Evolutionary conservation across 2,329 filamentous ascomycete genomes (phyloP), one percentile per base, ranked within the genome.

Genomic region (Ascochyta fabae): DNA sequence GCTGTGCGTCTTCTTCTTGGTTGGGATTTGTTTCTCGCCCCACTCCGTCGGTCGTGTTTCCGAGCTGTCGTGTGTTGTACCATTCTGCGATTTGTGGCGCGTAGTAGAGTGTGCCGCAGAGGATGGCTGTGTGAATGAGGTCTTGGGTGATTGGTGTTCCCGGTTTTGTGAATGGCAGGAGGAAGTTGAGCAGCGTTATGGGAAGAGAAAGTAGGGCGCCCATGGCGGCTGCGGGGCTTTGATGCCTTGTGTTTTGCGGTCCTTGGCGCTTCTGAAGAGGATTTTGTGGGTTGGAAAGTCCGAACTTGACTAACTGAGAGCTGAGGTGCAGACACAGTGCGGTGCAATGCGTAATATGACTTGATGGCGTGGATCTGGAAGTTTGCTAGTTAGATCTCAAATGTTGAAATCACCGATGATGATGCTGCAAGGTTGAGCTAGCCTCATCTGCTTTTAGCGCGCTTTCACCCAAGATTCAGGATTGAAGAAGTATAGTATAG

Each of bases 151-250:
- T 62, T 5, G 80, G 80, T 26, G 79, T 81, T 4, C 74, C 72
- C 1, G 77, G 75, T 16, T 77, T 77, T 35, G 80, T 80, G 64
- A 82, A 82, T 0, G 80, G 80, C 3, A 82, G 68, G 12, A 82
- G 71, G 55, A 69, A 63, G 59, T 81, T 81, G 16, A 81, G 66
- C 4, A 71, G 55, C 2, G 53, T 61, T 3, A 66, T 61, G n/a
- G 65, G 55, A 10, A 67, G 60, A 5, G 70, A 71, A 39, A 72
- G 49, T 39, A 74, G 52, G 22, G 62, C 60, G 33, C 68, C 71
- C 71, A 75, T 75, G 8, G 46, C 67, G 39, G 34, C 29, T 34
- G 56, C 35, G 35, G 54, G 53, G 56, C 44, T 46, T n/a, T 9
- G 8, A 9, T 40, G 31, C 41, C 23, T 29, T 35, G 34, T 12